Base-by-base conservation (phyloP, 495 filamentous ascomycete species). In the Ramalina peruviana region DNA sequence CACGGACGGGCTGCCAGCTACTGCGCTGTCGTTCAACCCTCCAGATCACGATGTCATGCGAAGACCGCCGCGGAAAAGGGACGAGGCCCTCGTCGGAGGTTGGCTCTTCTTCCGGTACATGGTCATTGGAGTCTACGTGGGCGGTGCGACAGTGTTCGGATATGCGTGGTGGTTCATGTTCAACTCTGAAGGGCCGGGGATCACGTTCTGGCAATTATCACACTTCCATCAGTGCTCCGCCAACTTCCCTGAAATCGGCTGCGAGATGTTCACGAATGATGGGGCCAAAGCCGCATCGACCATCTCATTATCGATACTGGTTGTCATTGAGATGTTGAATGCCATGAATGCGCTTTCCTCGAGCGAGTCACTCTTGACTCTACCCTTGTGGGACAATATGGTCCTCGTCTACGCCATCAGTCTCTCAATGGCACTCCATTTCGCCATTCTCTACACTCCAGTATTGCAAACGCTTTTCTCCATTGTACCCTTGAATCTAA, bases 151-250 rank as follows among this genome's bases (percentile, higher is more conserved):
- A 6, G 93, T 99, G 3, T 88, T 85, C 62, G 93, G 93, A 30
- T 99, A 99, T 63, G 90, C 88, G 23, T 99, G 93, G 93, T 97
- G 88, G 87, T 99, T 99, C 72, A 85, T 97, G 81, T 95, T 85
- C 71, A 87, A 97, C 66, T 69, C 81, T 25, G 83, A 86, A 54
- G 93, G 93, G 0, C 93, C 93, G 40, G 82, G 89, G 59, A 96
- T 99, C 66, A 83, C 74, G 44, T 93, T 95, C 70, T 90, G 78
- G 67, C 88, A 99, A 60, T 67, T 99, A 54, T 82, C 82, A 13
- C 85, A 96, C 67, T 97, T 95, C 78, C 93, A 99, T 67, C 79
- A 79, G 57, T 99, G 93, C 78, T 80, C 81, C 12, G 57, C 85
- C 12, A 72, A 84, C 53, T 97, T 96, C 70, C 79, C 90, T 1